These are phyloP conservation scores for Ophiostoma piceae DNA, from an alignment of 2,329 filamentous ascomycete genomes.

Conservation along the genomic window DNA sequence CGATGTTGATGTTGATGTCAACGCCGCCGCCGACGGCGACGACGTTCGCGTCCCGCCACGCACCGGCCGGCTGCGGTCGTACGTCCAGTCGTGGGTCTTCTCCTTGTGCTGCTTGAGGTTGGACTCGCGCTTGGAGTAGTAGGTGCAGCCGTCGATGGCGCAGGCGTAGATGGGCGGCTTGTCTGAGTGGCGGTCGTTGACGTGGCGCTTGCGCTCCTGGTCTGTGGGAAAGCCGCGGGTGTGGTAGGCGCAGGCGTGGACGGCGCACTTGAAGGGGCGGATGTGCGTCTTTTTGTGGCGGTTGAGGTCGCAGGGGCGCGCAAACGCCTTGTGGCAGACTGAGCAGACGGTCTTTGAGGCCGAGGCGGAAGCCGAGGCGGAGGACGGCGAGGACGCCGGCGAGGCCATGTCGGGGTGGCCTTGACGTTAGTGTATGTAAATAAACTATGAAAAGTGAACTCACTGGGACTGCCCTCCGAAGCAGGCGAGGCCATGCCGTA, in stretches of 20 bases:
- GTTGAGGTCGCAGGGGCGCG: not conserved
- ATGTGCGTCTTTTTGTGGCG: not conserved
- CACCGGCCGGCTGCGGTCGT: conserved; percentile 55
- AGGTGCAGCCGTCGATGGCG: conserved; percentile 59
- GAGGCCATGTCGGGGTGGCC: not conserved
- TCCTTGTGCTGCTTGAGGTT: conserved; percentile 88
- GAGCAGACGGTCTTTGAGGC: not conserved
- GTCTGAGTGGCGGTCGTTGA: conserved; percentile 69
- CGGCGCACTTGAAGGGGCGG: not conserved
- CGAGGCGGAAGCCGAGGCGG: too few species aligned
- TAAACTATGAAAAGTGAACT: too few species aligned
- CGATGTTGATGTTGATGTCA: too few species aligned
- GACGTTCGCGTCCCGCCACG: too few species aligned
- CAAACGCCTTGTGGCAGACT: not conserved
- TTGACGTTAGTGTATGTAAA: too few species aligned
- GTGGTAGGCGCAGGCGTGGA: conserved; percentile 59
- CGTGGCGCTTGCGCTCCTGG: conserved; percentile 71
- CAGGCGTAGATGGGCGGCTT: conserved; percentile 63
- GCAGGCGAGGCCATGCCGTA: not conserved
- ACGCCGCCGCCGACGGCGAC: too few species aligned
- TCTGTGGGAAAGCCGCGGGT: conserved; percentile 69
- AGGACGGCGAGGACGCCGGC: too few species aligned
- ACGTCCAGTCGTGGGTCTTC: conserved; percentile 68
- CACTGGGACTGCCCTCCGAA: too few species aligned
- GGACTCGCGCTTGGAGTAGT: conserved; percentile 69